These are phyloP conservation scores for Xylariaceae sp. DNA, from an alignment of 2,329 filamentous ascomycete species.

Conservation along the genomic window DNA sequence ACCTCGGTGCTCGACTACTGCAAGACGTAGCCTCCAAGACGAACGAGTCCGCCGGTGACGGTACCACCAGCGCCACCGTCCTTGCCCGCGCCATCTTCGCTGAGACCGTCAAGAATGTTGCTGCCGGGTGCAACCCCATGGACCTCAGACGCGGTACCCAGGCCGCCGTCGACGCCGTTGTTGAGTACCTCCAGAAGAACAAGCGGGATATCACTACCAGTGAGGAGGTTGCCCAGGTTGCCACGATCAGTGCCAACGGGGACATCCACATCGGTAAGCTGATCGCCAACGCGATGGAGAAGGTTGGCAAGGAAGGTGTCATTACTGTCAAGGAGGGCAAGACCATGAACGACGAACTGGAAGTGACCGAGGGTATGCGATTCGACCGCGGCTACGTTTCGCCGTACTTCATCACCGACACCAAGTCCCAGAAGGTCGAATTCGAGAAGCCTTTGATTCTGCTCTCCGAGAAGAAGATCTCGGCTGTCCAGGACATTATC, in stretches of 20 bases:
- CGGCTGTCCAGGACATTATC: slow-evolving; percentile 96
- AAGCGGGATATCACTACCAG: slow-evolving; percentile 98
- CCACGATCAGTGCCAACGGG: slow-evolving; percentile 96
- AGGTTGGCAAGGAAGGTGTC: slow-evolving; percentile 99
- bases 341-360: slow-evolving; percentile 94
- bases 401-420: slow-evolving; percentile 99
- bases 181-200: slow-evolving; percentile 89
- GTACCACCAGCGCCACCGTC: slow-evolving; percentile 95
- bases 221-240: slow-evolving; percentile 94
- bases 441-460: slow-evolving; percentile 99
- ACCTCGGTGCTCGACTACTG: slow-evolving; percentile 91
- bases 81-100: slow-evolving; percentile 98
- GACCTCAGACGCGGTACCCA: slow-evolving; percentile 95
- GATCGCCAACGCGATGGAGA: slow-evolving; percentile 98
- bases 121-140: slow-evolving; percentile 99
- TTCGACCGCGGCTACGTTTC: slow-evolving; percentile 99
- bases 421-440: slow-evolving; percentile 98
- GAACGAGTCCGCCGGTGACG: slow-evolving; percentile 97
- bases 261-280: slow-evolving; percentile 91
- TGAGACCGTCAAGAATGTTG: slow-evolving; percentile 99
- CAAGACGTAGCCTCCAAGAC: slow-evolving; percentile 99
- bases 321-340: slow-evolving; percentile 99
- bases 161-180: slow-evolving; percentile 88
- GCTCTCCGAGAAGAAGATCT: slow-evolving; percentile 99
- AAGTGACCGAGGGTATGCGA: slow-evolving; percentile 99